phyloP scores from a whole-genome alignment of 345 rosid species.

The Lepidium aucheri region DNA sequence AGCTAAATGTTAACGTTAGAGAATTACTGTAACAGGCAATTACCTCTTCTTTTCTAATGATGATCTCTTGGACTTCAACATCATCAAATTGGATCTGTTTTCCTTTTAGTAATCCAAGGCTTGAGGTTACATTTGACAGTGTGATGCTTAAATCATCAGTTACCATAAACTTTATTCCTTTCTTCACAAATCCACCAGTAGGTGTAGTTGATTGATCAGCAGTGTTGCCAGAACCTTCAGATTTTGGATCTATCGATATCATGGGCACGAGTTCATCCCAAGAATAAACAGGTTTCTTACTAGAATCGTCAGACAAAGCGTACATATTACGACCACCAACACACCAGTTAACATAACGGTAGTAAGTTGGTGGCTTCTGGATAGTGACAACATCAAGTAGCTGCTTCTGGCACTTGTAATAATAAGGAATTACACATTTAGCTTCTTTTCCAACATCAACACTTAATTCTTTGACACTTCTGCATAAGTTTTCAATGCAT shows the following conservation, averaged over 20 bases:
- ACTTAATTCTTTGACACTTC: background rate
- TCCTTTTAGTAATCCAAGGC: background rate
- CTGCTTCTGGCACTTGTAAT: background rate
- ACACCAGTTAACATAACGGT: no score
- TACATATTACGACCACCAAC: no score
- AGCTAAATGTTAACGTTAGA: no score
- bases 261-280: background rate
- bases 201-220: no score
- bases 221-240: no score
- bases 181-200: no score
- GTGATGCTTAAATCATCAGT: no score
- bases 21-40: background rate
- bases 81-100: background rate
- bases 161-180: no score
- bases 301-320: no score
- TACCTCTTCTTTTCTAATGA: background rate
- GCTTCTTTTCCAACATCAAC: background rate
- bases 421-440: background rate
- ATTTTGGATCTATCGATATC: no score
- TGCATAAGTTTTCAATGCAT: background rate
- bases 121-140: background rate
- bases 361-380: no score
- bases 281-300: background rate
- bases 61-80: background rate
- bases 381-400: background rate